phyloP scores from a whole-genome alignment of 345 rosid genomes.

The Eucalyptus decipiens region DNA sequence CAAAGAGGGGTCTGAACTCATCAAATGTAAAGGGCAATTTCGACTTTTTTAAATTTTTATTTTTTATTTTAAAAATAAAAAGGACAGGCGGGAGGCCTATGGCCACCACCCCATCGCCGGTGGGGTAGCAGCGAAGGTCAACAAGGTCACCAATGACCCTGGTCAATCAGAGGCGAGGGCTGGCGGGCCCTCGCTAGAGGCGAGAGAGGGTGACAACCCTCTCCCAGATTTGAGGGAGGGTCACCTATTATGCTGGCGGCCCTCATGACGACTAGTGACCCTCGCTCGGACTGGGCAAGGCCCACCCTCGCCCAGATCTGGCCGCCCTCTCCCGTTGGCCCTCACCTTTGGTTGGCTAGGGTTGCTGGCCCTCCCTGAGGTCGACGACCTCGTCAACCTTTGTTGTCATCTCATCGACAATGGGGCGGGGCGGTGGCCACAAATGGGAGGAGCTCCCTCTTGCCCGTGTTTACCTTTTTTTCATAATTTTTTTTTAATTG shows the following conservation, averaged over 20 bases:
- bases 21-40: too few species aligned
- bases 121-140: accelerated
- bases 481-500: too few species aligned
- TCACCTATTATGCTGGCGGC: accelerated
- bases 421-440: too few species aligned
- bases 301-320: accelerated
- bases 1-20: too few species aligned
- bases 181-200: accelerated
- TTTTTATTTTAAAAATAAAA: accelerated
- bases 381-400: accelerated
- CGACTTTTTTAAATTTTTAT: accelerated
- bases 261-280: too few species aligned
- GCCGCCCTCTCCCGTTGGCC: accelerated
- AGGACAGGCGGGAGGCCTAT: accelerated
- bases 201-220: accelerated
- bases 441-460: too few species aligned
- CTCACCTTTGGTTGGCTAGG: too few species aligned
- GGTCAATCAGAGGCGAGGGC: accelerated
- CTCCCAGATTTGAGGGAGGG: accelerated
- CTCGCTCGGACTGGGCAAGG: accelerated
- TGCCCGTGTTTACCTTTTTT: too few species aligned
- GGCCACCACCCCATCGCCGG: accelerated
- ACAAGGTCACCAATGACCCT: accelerated
- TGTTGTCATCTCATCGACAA: accelerated
- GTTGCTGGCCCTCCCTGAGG: too few species aligned